Percentiles rank a stretch among this genome's conserved stretches.
phyloP scores from a whole-genome alignment of 768 basidiomycete species.

The Dentipellis fragilis region DNA sequence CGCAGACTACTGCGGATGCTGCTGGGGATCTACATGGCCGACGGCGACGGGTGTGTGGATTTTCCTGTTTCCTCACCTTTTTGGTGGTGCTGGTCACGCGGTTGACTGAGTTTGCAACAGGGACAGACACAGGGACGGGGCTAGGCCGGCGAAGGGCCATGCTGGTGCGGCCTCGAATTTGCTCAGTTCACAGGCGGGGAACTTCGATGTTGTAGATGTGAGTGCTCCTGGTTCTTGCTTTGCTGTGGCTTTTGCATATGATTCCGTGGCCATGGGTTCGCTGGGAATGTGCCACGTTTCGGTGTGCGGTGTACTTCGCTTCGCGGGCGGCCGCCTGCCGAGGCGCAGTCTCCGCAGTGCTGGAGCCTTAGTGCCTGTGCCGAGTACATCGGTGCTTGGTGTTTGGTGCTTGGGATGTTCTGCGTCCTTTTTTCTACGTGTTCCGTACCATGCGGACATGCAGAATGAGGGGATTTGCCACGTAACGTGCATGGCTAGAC shows the following conservation, averaged over 20 bases:
- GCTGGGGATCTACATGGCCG: conserved; percentile 74
- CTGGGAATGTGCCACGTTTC: background rate
- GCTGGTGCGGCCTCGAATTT: conserved; percentile 49
- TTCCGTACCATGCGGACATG: no score
- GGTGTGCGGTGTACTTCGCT: no score
- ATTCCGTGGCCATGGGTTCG: background rate
- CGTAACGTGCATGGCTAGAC: no score
- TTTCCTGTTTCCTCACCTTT: conserved; percentile 1
- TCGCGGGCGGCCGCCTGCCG: no score
- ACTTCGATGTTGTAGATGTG: conserved; percentile 72
- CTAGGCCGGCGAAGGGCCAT: background rate
- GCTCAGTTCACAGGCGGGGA: conserved; percentile 71
- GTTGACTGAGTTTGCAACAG: background rate
- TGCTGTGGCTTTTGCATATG: background rate
- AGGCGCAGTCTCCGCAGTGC: no score
- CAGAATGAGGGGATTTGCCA: no score
- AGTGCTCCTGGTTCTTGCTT: conserved; percentile 18
- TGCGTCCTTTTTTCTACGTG: no score
- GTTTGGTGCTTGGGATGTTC: no score
- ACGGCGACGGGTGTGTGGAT: conserved; percentile 39
- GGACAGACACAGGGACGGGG: no score
- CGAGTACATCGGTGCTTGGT: no score
- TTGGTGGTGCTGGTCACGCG: background rate
- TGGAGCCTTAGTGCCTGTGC: no score
- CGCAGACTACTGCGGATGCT: conserved; percentile 57